Percentiles rank a stretch among this genome's conserved stretches.
Conservation (phyloP, 805 yeast genomes). For the Spathaspora gorwiae region DNA sequence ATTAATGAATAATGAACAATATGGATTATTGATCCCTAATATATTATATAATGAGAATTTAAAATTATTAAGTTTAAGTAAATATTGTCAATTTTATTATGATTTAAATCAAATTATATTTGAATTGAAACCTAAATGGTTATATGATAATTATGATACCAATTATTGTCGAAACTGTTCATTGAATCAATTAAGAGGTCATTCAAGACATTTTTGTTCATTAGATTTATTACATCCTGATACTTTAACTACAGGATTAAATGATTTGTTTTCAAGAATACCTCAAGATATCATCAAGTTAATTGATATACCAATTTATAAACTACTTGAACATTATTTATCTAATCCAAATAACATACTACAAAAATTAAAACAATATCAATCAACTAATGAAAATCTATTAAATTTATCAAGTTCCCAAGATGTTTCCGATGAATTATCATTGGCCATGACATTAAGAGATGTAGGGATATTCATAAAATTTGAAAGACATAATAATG, state of each 20-base stretch:
- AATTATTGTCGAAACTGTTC: conserved; percentile 57
- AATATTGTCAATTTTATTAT: conserved; percentile 30
- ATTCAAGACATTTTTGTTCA: conserved; percentile 43
- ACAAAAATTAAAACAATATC: conserved; percentile 30
- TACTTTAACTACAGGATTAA: conserved; percentile 30
- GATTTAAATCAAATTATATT: conserved; percentile 18
- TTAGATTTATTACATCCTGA: conserved; percentile 35
- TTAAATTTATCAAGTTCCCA: conserved; percentile 23
- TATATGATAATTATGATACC: conserved; percentile 40
- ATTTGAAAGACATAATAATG: conserved; percentile 28
- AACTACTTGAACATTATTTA: conserved; percentile 32
- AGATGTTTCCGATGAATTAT: conserved; percentile 40
- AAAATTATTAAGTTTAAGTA: conserved; percentile 17
- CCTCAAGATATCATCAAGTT: conserved; percentile 15
- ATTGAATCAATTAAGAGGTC: conserved; percentile 32
- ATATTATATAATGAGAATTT: conserved; percentile 24
- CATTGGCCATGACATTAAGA: conserved; percentile 48
- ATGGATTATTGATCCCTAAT: conserved; percentile 42
- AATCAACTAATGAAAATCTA: conserved; percentile 26
- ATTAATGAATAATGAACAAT: conserved; percentile 36
- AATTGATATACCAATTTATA: conserved; percentile 30
- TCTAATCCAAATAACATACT: conserved; percentile 25
- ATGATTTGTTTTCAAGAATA: conserved; percentile 21
- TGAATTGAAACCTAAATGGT: conserved; percentile 64
- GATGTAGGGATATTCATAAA: conserved; percentile 53